Evolutionary conservation across 2,329 filamentous ascomycete species (phyloP).

Genomic region (Akanthomyces muscarius): DNA sequence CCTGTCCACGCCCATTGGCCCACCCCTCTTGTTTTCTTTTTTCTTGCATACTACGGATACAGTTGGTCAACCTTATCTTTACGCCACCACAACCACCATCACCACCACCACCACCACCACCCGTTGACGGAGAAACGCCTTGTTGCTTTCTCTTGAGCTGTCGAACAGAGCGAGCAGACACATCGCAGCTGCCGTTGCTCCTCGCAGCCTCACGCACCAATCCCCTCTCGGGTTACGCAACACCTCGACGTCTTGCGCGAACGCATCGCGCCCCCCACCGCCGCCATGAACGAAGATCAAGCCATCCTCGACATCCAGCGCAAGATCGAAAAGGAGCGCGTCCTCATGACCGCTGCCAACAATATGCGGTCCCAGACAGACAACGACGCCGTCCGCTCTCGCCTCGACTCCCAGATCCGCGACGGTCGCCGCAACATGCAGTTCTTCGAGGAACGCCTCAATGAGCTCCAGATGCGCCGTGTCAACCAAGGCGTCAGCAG

Average conservation of each 20-base stretch:
- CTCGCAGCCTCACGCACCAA: background rate
- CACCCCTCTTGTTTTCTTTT: slow-evolving; percentile 15
- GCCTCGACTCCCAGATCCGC: slow-evolving; percentile 89
- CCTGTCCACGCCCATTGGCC: background rate
- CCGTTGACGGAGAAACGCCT: background rate
- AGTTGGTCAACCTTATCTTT: background rate
- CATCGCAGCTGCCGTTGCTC: background rate
- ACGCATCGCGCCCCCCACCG: slow-evolving; percentile 37
- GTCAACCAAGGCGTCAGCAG: slow-evolving; percentile 63
- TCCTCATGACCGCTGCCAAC: slow-evolving; percentile 88
- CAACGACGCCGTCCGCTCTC: slow-evolving; percentile 85
- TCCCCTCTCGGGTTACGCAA: background rate
- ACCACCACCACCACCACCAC: background rate
- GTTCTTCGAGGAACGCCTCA: slow-evolving; percentile 90
- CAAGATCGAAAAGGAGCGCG: slow-evolving; percentile 98
- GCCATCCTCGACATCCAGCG: slow-evolving; percentile 76
- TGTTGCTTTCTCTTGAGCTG: background rate
- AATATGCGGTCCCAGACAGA: slow-evolving; percentile 94
- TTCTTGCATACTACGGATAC: background rate
- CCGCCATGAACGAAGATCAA: slow-evolving; percentile 61
- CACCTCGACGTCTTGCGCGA: slow-evolving; percentile 32
- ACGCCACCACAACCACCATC: background rate
- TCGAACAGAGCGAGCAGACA: background rate
- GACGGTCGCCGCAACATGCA: slow-evolving; percentile 90
- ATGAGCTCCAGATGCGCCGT: slow-evolving; percentile 79